These are phyloP conservation scores for Blastocystis sp. DNA, from an alignment of 352 stramenopile genomes.

Conservation along the genomic window DNA sequence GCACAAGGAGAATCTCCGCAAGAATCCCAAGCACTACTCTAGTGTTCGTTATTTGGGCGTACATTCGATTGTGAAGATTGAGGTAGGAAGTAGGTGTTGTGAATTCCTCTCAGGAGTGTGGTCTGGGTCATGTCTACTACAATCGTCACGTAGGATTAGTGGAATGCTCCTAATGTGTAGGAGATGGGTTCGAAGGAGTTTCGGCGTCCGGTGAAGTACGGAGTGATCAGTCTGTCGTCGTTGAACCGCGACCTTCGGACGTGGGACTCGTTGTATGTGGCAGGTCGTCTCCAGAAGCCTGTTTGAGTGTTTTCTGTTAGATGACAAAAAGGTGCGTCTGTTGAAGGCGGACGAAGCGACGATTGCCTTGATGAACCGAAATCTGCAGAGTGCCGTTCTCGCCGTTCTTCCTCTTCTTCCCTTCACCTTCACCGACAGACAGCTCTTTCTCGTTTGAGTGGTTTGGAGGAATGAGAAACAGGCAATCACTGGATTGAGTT, in stretches of 20 bases:
- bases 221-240: constrained; percentile 5
- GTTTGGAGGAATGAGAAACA: not conserved
- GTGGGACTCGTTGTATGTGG: constrained; percentile 49
- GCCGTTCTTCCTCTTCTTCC: constrained; percentile 25
- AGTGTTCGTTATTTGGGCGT: constrained; percentile 4
- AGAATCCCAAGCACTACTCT: constrained; percentile 36
- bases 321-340: constrained; percentile 1
- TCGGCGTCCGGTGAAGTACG: constrained; percentile 36
- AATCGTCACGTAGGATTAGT: not conserved
- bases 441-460: constrained; percentile 21
- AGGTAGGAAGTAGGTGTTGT: not conserved
- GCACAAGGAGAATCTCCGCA: not conserved
- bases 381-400: constrained; percentile 23
- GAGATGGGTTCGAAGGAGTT: constrained; percentile 8
- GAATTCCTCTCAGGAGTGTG: not conserved
- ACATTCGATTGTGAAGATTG: not conserved
- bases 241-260: constrained; percentile 24
- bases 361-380: constrained; percentile 9
- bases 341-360: not conserved
- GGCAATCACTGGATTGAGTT: constrained; percentile 54
- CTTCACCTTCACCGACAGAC: not conserved
- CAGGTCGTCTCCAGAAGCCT: constrained; percentile 52
- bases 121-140: constrained; percentile 43
- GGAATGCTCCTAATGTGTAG: not conserved
- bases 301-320: not conserved